Evolutionary conservation across 148 eudicot genomes (phyloP).

Genomic region (Polygonum maritimum): DNA sequence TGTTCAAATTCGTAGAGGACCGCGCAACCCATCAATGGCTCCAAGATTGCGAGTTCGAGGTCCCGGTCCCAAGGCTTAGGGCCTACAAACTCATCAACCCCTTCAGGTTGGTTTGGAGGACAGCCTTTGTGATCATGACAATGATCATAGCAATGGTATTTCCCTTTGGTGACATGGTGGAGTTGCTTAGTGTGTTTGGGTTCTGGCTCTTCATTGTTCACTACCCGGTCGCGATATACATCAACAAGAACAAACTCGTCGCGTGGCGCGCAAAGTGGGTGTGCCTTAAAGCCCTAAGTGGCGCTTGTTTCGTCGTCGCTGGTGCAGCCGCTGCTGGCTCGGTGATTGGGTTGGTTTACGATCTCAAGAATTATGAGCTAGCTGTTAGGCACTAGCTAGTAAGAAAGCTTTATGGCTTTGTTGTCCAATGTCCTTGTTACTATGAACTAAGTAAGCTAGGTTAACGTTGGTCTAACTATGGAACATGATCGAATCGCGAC

Average conservation of each 20-base stretch:
- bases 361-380: conserved; percentile 33
- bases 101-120: conserved; percentile 40
- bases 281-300: conserved; percentile 31
- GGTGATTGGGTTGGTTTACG: conserved; percentile 33
- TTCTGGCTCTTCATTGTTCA: conserved; percentile 55
- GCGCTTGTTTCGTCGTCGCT: conserved; percentile 31
- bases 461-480: no score
- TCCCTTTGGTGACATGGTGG: conserved; percentile 48
- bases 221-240: conserved; percentile 46
- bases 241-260: conserved; percentile 32
- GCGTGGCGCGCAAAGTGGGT: conserved; percentile 45
- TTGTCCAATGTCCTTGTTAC: no score
- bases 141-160: conserved; percentile 43
- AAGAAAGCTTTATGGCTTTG: no score
- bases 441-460: no score
- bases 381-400: no score
- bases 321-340: conserved; percentile 42
- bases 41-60: conserved; percentile 24
- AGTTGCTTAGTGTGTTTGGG: conserved; percentile 43
- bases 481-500: no score
- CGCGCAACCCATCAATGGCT: conserved; percentile 11
- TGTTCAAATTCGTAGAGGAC: conserved; percentile 42
- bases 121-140: conserved; percentile 33
- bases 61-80: conserved; percentile 17
- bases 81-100: conserved; percentile 27